These are phyloP conservation scores for Massariosphaeria phaeospora DNA, from an alignment of 495 filamentous ascomycete species.

Conservation along the genomic window DNA sequence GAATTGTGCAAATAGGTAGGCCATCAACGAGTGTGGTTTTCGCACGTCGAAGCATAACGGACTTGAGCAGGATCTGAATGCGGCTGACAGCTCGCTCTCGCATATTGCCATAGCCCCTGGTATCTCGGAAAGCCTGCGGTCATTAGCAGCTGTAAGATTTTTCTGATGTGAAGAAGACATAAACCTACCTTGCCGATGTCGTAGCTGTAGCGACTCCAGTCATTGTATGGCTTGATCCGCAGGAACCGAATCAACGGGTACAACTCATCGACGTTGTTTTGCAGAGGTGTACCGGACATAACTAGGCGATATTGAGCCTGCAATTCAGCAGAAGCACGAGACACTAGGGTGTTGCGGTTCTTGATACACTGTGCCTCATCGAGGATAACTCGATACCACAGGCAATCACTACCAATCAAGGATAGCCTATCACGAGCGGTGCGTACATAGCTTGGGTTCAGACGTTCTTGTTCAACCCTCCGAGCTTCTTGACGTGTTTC, in stretches of 20 bases:
- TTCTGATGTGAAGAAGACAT: background rate
- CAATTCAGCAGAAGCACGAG: conserved; percentile 58
- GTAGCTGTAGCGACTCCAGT: conserved; percentile 55
- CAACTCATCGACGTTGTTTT: conserved; percentile 81
- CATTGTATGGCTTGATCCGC: conserved; percentile 71
- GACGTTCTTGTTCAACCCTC: conserved; percentile 28
- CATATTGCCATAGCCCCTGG: conserved; percentile 18
- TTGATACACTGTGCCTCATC: conserved; percentile 96
- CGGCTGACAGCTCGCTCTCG: conserved; percentile 53
- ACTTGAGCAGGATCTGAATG: conserved; percentile 75
- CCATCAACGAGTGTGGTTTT: conserved; percentile 84
- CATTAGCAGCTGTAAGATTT: conserved; percentile 3
- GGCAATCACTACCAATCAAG: conserved; percentile 58
- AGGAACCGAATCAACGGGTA: conserved; percentile 79
- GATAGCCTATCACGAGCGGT: conserved; percentile 44
- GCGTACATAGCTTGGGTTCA: conserved; percentile 19
- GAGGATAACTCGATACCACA: conserved; percentile 76
- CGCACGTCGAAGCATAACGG: conserved; percentile 77
- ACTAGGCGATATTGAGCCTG: conserved; percentile 68
- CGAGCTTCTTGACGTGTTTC: conserved; percentile 44
- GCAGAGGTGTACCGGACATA: conserved; percentile 91
- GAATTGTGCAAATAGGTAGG: conserved; percentile 71
- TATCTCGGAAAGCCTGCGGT: conserved; percentile 42
- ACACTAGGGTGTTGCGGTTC: conserved; percentile 66
- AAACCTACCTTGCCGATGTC: conserved; percentile 38